These are phyloP conservation scores for Neurospora intermedia DNA, from an alignment of 495 filamentous ascomycete genomes.

Conservation along the genomic window DNA sequence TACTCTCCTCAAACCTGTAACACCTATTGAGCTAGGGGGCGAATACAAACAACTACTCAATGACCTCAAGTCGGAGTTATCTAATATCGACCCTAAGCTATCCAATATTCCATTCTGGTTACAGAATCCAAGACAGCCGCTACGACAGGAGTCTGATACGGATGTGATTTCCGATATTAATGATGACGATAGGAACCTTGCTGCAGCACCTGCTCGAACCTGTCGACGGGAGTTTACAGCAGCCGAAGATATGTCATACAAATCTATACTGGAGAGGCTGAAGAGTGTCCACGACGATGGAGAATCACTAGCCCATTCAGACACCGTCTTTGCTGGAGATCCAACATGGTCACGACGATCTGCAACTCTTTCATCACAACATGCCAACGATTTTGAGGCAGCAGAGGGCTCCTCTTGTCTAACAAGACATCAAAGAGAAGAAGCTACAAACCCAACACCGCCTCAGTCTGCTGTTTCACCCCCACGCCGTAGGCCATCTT, in stretches of 20 bases:
- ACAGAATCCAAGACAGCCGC: constrained; percentile 10
- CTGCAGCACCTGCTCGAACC: neutral
- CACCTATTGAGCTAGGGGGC: constrained; percentile 11
- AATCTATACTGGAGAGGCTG: neutral
- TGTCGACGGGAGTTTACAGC: neutral
- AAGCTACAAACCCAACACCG: neutral
- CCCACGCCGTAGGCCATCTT: neutral
- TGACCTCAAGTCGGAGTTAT: constrained; percentile 31
- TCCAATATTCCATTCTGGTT: constrained; percentile 14
- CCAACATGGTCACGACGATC: neutral
- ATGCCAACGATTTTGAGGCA: neutral
- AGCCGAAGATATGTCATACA: neutral
- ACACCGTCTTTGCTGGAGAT: neutral
- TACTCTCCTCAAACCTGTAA: neutral
- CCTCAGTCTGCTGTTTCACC: neutral
- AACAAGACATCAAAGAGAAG: neutral
- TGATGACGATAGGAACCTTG: constrained; percentile 29
- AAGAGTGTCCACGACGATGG: neutral
- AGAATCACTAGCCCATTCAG: neutral
- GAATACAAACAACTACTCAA: constrained; percentile 36
- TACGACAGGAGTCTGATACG: constrained; percentile 4
- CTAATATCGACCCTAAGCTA: constrained; percentile 10
- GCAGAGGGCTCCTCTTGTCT: neutral
- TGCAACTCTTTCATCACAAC: neutral
- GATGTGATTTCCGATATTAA: constrained; percentile 37